Evolutionary conservation across 2,329 filamentous ascomycete genomes (phyloP).

Genomic region (Aurifilum marmelostoma): DNA sequence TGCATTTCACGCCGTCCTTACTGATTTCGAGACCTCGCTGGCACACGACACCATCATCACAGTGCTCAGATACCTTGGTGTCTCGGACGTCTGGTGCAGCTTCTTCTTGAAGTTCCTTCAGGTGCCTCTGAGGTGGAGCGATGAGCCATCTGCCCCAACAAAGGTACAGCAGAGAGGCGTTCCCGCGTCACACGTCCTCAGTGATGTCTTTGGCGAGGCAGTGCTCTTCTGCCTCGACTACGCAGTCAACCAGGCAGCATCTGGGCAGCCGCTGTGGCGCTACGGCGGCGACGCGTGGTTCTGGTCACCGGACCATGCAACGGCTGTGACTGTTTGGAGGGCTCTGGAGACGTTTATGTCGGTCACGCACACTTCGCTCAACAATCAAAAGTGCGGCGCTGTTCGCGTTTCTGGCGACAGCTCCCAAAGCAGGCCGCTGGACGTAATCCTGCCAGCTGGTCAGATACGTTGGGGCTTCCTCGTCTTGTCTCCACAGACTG

Average conservation of each 20-base stretch:
- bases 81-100: slow-evolving; percentile 57
- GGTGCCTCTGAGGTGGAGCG: slow-evolving; percentile 59
- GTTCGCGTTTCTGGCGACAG: slow-evolving; percentile 43
- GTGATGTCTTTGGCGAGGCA: slow-evolving; percentile 61
- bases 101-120: slow-evolving; percentile 65
- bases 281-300: slow-evolving; percentile 71
- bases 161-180: slow-evolving; percentile 58
- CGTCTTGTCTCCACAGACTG: slow-evolving; percentile 53
- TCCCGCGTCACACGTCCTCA: slow-evolving; percentile 62
- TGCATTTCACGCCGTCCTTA: slow-evolving; percentile 51
- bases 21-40: slow-evolving; percentile 47
- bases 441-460: slow-evolving; percentile 48
- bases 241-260: slow-evolving; percentile 61
- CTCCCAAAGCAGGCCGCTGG: slow-evolving; percentile 30
- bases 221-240: slow-evolving; percentile 69
- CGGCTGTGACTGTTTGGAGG: slow-evolving; percentile 61
- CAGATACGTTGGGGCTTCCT: slow-evolving; percentile 60
- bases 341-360: slow-evolving; percentile 57
- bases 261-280: slow-evolving; percentile 60
- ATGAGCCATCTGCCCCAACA: slow-evolving; percentile 52
- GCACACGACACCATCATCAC: slow-evolving; percentile 62
- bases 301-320: slow-evolving; percentile 57
- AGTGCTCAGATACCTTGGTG: slow-evolving; percentile 61
- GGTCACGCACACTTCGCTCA: slow-evolving; percentile 61
- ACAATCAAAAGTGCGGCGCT: slow-evolving; percentile 54